A percentile compares a stretch with the other conserved stretches of the same genome.
Evolutionary conservation across 805 yeast species (phyloP).

Genomic region (Lachancea thermotolerans): DNA sequence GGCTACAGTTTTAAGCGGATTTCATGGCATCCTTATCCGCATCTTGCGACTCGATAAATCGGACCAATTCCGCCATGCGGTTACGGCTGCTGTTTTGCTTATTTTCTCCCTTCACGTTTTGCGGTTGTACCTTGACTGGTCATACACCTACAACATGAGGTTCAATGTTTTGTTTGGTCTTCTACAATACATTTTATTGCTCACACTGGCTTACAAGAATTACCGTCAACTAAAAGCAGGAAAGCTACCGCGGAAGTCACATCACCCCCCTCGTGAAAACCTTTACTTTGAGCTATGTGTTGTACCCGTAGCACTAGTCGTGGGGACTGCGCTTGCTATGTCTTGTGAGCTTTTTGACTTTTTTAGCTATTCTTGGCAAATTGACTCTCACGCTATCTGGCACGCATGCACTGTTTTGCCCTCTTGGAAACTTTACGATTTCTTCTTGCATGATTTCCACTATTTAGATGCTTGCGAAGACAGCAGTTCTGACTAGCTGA

Average conservation of each 20-base stretch:
- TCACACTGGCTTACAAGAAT: conserved; percentile 29
- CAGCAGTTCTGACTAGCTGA: neutral
- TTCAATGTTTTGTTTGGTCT: conserved; percentile 79
- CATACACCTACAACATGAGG: conserved; percentile 89
- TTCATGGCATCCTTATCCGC: conserved; percentile 60
- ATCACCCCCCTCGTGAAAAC: conserved; percentile 5
- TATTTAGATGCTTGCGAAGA: conserved; percentile 4
- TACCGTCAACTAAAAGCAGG: conserved; percentile 17
- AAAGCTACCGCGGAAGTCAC: conserved; percentile 2
- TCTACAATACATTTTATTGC: conserved; percentile 50
- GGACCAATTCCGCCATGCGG: conserved; percentile 28
- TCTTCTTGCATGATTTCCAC: conserved; percentile 40
- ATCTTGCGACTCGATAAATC: conserved; percentile 49
- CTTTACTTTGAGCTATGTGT: conserved; percentile 26
- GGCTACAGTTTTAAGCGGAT: conserved; percentile 72
- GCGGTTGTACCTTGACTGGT: conserved; percentile 67
- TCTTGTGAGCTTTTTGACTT: conserved; percentile 88
- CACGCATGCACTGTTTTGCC: conserved; percentile 85
- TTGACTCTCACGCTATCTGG: conserved; percentile 95
- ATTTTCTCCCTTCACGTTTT: conserved; percentile 60
- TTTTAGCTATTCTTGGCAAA: conserved; percentile 55
- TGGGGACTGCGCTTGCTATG: conserved; percentile 64
- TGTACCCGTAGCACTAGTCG: conserved; percentile 47
- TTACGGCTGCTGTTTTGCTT: conserved; percentile 38
- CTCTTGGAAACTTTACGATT: conserved; percentile 64